Conservation (phyloP, 305 asterid genomes). For the Lippia alba region DNA sequence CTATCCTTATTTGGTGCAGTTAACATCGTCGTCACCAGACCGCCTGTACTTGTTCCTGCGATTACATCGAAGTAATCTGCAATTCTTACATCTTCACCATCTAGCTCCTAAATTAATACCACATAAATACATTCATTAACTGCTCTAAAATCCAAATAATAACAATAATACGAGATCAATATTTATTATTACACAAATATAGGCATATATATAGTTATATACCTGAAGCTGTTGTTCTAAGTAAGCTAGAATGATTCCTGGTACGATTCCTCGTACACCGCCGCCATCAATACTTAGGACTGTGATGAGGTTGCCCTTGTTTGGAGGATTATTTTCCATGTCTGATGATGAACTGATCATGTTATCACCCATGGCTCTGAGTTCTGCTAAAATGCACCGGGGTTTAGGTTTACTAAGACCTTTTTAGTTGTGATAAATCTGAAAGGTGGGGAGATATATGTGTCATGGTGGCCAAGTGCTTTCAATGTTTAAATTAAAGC, state of each 20-base stretch:
- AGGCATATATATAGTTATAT: neutral
- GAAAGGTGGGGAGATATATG: too few species aligned
- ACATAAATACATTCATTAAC: too few species aligned
- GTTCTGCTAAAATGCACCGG: neutral
- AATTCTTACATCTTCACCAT: slow-evolving; percentile 57
- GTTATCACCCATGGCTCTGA: neutral
- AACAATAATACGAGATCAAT: neutral
- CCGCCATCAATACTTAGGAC: slow-evolving; percentile 74
- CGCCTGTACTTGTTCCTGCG: slow-evolving; percentile 82
- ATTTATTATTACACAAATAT: too few species aligned
- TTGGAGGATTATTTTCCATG: slow-evolving; percentile 37
- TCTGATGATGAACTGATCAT: neutral
- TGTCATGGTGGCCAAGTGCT: too few species aligned
- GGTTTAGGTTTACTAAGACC: too few species aligned
- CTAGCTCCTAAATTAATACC: slow-evolving; percentile 47
- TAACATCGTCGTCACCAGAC: slow-evolving; percentile 63
- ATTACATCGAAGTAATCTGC: slow-evolving; percentile 71
- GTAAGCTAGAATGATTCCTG: slow-evolving; percentile 52
- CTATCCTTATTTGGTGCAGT: slow-evolving; percentile 49
- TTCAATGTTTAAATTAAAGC: too few species aligned
- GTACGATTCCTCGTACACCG: slow-evolving; percentile 72
- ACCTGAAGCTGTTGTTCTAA: slow-evolving; percentile 74
- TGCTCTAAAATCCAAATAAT: too few species aligned
- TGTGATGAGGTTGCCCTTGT: slow-evolving; percentile 51
- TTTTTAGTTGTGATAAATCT: too few species aligned